Evolutionary conservation across 129 eudicot genomes (phyloP).

Genomic region (Pittosporum tobira): DNA sequence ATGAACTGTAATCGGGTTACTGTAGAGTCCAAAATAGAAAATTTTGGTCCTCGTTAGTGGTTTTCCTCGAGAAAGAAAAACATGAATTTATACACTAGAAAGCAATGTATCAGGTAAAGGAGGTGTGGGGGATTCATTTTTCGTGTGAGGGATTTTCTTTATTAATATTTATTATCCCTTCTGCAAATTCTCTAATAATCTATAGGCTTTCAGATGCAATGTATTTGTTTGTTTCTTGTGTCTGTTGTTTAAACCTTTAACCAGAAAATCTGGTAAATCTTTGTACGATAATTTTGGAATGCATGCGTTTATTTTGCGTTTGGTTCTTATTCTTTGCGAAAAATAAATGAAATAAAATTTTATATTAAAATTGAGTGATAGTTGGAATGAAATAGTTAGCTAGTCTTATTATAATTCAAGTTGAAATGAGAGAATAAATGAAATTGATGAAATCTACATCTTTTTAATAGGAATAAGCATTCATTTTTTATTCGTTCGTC

Average conservation of each 20-base stretch:
- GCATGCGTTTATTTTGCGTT: too few relatives aligned
- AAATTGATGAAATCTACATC: too few relatives aligned
- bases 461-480: too few relatives aligned
- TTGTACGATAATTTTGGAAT: too few relatives aligned
- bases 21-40: conserved; percentile 25
- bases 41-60: conserved; percentile 19
- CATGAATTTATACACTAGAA: conserved; percentile 22
- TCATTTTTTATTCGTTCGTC: too few relatives aligned
- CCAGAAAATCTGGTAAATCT: background rate
- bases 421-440: too few relatives aligned
- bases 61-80: conserved; percentile 13
- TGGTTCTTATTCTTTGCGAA: too few relatives aligned
- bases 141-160: conserved; percentile 19
- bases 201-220: conserved; percentile 4
- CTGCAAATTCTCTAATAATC: conserved; percentile 24
- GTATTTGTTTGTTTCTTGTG: background rate
- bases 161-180: too few relatives aligned
- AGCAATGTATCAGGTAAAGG: conserved; percentile 19
- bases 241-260: background rate
- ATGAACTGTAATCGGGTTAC: conserved; percentile 11
- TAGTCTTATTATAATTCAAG: too few relatives aligned
- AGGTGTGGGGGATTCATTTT: conserved; percentile 12
- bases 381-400: too few relatives aligned
- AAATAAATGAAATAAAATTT: too few relatives aligned
- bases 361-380: too few relatives aligned